These are phyloP conservation scores for Blastobotrys persicus DNA, from an alignment of 1,139 yeast genomes.

Conservation along the genomic window DNA sequence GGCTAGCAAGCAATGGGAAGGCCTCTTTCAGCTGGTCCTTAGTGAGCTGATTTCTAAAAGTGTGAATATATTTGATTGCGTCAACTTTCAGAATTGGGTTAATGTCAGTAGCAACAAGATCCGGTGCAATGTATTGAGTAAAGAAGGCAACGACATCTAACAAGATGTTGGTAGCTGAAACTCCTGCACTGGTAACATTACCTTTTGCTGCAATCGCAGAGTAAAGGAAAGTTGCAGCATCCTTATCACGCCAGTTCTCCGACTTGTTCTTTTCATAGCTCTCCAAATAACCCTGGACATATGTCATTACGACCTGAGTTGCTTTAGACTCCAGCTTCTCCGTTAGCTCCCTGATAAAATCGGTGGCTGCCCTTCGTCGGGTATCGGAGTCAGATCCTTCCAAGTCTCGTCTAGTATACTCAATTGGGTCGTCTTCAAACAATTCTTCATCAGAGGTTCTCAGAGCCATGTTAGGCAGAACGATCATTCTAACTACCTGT, in stretches of 20 bases:
- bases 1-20: slow-evolving; percentile 74
- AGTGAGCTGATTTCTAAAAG: slow-evolving; percentile 88
- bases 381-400: slow-evolving; percentile 96
- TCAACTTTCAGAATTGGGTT: slow-evolving; percentile 70
- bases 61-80: slow-evolving; percentile 86
- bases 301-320: slow-evolving; percentile 73
- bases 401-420: slow-evolving; percentile 83
- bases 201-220: slow-evolving; percentile 92
- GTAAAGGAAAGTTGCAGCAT: slow-evolving; percentile 81
- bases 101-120: slow-evolving; percentile 52
- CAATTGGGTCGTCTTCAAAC: slow-evolving; percentile 96
- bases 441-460: slow-evolving; percentile 82
- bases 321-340: slow-evolving; percentile 72
- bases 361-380: slow-evolving; percentile 87
- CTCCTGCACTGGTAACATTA: slow-evolving; percentile 77
- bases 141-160: slow-evolving; percentile 88
- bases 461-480: slow-evolving; percentile 82
- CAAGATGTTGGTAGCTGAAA: slow-evolving; percentile 78
- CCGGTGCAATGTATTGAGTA: slow-evolving; percentile 74
- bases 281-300: slow-evolving; percentile 65
- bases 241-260: slow-evolving; percentile 77
- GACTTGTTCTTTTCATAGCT: slow-evolving; percentile 44
- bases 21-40: slow-evolving; percentile 78
- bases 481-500: slow-evolving; percentile 76
- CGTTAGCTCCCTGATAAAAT: slow-evolving; percentile 82